Base-by-base conservation (phyloP, 805 yeast genomes). In the Monosporozyma siamensis region DNA sequence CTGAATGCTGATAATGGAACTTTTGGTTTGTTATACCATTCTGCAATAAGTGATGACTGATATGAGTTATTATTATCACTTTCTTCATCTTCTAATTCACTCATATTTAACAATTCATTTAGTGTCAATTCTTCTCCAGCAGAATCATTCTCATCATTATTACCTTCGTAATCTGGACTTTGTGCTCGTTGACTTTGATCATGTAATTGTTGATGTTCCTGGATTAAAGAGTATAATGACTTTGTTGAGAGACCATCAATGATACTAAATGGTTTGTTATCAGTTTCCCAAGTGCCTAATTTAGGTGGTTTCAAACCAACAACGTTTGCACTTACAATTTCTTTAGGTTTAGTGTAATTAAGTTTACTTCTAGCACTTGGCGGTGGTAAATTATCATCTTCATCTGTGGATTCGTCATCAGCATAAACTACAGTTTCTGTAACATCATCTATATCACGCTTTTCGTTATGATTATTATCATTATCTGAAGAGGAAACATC, bases 221-320 rank as follows among this genome's bases (percentile, higher is more conserved):
- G 63, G 25, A 59, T 52, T 34, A 71, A 68, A 4, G 83, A 82
- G 48, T 77, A 67, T 48, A 90, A 67, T 2, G 95, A 82, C 43
- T 96, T 72, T 0, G 97, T 92, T 0, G 95, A 80, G 24, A 86
- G 72, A 4, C 98, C 98, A 60, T 90, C 97, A 55, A 90, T 90
- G 45, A 90, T 87, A 18, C 96, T 94, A 61, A 84, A 87, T 1
- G 95, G 96, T 53, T 86, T 80, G 40, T 76, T 76, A 40, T 81
- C 76, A 5, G 94, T 81, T 27, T 82, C 79, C 94, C 97, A 90
- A 2, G 95, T 82, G 0, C 97, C 97, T 44, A 90, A 68, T 22
- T 85, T 75, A 2, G 98, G 98, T 4, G 97, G 97, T 42, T 95
- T 68, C 48, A 87, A 78, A 41, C 89, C 87, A 20, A 85, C 82